Percentiles rank a stretch among this genome's conserved stretches.
phyloP scores from a whole-genome alignment of 148 eudicot genomes.

The Rhododendron henanense region DNA sequence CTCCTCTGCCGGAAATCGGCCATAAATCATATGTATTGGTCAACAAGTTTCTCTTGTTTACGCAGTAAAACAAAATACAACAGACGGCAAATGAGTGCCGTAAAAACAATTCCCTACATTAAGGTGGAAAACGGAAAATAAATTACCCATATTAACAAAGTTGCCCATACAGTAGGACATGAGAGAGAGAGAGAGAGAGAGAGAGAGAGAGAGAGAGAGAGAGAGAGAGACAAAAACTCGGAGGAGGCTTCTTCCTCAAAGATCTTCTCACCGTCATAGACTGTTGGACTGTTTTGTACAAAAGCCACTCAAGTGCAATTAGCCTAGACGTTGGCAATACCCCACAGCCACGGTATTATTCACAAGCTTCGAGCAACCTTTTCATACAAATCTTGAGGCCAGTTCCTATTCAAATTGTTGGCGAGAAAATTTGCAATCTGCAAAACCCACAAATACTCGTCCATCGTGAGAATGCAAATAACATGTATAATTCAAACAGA shows the following conservation, averaged over 20 bases:
- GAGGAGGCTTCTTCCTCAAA: neutral
- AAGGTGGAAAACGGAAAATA: neutral
- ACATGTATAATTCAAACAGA: neutral
- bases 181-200: neutral
- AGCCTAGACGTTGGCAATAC: neutral
- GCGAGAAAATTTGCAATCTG: constrained; percentile 96
- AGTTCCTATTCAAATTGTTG: constrained; percentile 73
- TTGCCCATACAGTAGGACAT: neutral
- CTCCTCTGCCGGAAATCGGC: neutral
- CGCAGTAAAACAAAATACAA: neutral
- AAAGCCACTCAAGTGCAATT: neutral
- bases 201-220: constrained; percentile 1
- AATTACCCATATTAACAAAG: neutral
- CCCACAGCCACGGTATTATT: constrained; percentile 12
- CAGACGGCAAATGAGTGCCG: neutral
- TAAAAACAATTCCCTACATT: neutral
- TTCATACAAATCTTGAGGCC: constrained; percentile 89
- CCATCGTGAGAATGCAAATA: neutral
- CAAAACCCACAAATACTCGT: constrained; percentile 7
- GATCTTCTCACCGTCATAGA: neutral
- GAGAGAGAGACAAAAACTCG: neutral
- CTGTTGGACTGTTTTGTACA: neutral
- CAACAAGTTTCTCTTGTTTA: neutral
- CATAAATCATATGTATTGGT: neutral
- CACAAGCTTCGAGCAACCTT: constrained; percentile 81